phyloP scores from a whole-genome alignment of 306 rosid genomes.

The Albizia julibrissin region DNA sequence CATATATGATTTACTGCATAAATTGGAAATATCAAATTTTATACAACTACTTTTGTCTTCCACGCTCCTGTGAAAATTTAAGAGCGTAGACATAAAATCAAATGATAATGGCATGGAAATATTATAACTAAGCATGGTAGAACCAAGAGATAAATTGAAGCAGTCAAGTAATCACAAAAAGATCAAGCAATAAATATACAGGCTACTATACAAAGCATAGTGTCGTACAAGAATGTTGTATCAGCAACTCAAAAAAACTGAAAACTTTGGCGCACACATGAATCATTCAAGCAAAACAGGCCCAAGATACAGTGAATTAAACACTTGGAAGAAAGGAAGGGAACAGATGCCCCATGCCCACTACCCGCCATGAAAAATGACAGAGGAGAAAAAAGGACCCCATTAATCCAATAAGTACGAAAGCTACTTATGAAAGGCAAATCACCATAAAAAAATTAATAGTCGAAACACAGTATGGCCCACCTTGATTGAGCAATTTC shows the following conservation, averaged over 20 bases:
- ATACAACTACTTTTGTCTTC: not conserved
- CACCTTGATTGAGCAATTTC: conserved; percentile 97
- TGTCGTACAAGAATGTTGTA: not conserved
- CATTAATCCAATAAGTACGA: conserved; percentile 25
- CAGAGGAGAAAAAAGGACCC: not conserved
- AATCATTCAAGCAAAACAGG: not conserved
- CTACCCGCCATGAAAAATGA: not conserved
- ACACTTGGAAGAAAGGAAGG: not conserved
- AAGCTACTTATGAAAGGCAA: not conserved
- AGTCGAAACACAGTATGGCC: not conserved
- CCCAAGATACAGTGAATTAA: not conserved
- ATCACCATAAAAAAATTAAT: not conserved
- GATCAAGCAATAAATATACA: not conserved
- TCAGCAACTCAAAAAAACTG: not conserved
- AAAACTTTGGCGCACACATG: conserved; percentile 2
- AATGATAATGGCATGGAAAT: not conserved
- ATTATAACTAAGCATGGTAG: not conserved
- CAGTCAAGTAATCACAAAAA: not conserved
- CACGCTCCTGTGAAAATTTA: conserved; percentile 3
- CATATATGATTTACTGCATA: no score
- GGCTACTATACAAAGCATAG: not conserved
- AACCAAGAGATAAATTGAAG: not conserved
- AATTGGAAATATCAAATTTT: no score
- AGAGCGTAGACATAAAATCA: not conserved
- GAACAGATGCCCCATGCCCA: conserved; percentile 21